phyloP scores from a whole-genome alignment of 305 asterid species.

The Fraxinus albicans region DNA sequence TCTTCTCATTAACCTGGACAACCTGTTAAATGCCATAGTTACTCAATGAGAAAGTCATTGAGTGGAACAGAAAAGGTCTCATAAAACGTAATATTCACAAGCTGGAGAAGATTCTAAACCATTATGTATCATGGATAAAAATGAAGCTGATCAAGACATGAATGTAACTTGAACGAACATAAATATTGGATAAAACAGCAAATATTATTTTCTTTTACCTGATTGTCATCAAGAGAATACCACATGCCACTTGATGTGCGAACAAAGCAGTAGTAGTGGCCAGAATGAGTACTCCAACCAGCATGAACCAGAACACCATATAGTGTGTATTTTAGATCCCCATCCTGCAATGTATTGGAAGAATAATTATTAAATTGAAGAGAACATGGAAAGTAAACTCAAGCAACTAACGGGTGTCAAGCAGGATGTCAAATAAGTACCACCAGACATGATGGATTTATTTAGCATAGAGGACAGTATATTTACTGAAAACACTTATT shows the following conservation, averaged over 20 bases:
- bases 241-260: slow-evolving; percentile 98
- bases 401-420: slow-evolving; percentile 11
- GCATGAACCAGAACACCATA: slow-evolving; percentile 98
- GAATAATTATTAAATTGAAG: neutral
- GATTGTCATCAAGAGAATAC: slow-evolving; percentile 95
- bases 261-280: slow-evolving; percentile 96
- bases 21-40: slow-evolving; percentile 53
- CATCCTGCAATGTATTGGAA: slow-evolving; percentile 55
- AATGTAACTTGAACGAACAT: slow-evolving; percentile 8
- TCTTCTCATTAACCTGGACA: slow-evolving; percentile 72
- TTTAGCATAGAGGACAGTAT: neutral
- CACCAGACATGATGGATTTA: neutral
- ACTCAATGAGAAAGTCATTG: slow-evolving; percentile 13
- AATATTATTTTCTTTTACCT: slow-evolving; percentile 44
- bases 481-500: neutral
- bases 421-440: slow-evolving; percentile 7
- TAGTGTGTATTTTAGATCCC: slow-evolving; percentile 82
- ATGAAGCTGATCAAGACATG: neutral
- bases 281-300: slow-evolving; percentile 97
- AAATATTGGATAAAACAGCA: neutral
- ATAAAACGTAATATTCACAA: slow-evolving; percentile 2
- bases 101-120: slow-evolving; percentile 1
- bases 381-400: neutral
- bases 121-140: neutral
- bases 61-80: slow-evolving; percentile 1